Base-by-base conservation (phyloP, 164 flowering plant genomes). In the Litsea cubeba region DNA sequence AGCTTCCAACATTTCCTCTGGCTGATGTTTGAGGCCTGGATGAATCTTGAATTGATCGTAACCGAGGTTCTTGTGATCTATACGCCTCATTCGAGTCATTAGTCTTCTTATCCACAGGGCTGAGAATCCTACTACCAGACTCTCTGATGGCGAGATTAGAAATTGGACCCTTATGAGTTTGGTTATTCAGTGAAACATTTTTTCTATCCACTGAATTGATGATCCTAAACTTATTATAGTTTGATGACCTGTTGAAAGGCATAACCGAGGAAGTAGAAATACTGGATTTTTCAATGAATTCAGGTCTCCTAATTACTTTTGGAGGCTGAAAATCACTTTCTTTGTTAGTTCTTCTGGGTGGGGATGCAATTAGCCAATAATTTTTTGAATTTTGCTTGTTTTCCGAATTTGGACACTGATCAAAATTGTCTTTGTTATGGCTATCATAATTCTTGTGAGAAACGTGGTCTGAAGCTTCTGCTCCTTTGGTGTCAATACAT, bases 281-380 rank as follows among this genome's bases (percentile, higher is more conserved):
- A 23, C 73, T 75, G 51, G 83, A 75, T 75, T 79, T 87, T 10
- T 80, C 80, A 50, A 72, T 70, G n/a, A 75, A 73, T 74, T 80
- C 88, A 67, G 89, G 86, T 81, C 87, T 91, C 81, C 81, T 87
- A 67, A 83, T 79, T 25, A 81, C 85, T 14, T 78, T 85, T 49
- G 87, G 79, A n/a, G 88, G 85, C 28, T 69, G 76, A 60, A 65
- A 73, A 25, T 50, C 76, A 73, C 76, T 82, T 58, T 83, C 81
- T 14, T 85, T 70, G 74, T 76, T 51, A n/a, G 68, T 65, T 24
- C 76, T 76, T 77, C 75, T 81, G 69, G 23, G 30, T 26, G 76
- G 73, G 50, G 89, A 75, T 57, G 10, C 26, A 25, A 71, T 65
- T 58, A 11, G 74, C 60, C 12, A 1, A 70, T 65, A 77, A 32